Percentiles rank a stretch among this genome's conserved stretches.
Evolutionary conservation across 2,329 filamentous ascomycete genomes (phyloP).

Genomic region (Venturia oleaginea): DNA sequence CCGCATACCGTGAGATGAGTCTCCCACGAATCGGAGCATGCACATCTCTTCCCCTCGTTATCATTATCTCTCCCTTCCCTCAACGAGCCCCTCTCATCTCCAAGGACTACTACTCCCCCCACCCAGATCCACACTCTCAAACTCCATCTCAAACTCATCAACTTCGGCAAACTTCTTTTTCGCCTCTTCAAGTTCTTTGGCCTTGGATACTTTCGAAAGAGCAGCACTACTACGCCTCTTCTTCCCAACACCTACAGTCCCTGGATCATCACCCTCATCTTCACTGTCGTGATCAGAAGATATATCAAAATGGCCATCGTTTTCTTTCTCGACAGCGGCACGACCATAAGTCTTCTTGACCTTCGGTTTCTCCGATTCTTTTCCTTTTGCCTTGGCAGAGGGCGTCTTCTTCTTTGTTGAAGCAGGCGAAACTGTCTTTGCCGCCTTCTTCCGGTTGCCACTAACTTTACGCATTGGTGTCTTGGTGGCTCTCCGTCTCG

Average conservation of each 20-base stretch:
- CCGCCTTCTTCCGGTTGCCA: constrained; percentile 18
- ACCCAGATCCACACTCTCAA: constrained; percentile 36
- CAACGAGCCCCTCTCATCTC: constrained; percentile 19
- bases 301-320: background rate
- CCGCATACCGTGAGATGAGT: background rate
- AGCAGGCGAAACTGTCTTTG: constrained; percentile 14
- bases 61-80: too few relatives aligned
- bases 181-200: constrained; percentile 32
- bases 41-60: too few relatives aligned
- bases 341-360: constrained; percentile 24
- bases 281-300: constrained; percentile 22
- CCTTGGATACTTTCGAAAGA: constrained; percentile 18
- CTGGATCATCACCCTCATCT: constrained; percentile 31
- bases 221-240: constrained; percentile 15
- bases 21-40: too few relatives aligned
- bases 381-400: background rate
- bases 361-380: constrained; percentile 14
- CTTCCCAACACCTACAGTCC: constrained; percentile 3
- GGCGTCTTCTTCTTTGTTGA: constrained; percentile 10
- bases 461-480: constrained; percentile 16
- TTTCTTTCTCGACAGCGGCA: constrained; percentile 19
- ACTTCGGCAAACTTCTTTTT: constrained; percentile 41
- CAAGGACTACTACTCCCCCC: constrained; percentile 31
- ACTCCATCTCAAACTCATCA: constrained; percentile 42
- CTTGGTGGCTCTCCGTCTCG: constrained; percentile 15